Conservation (phyloP, 2,329 filamentous ascomycete genomes). For the Fusarium sp. region DNA sequence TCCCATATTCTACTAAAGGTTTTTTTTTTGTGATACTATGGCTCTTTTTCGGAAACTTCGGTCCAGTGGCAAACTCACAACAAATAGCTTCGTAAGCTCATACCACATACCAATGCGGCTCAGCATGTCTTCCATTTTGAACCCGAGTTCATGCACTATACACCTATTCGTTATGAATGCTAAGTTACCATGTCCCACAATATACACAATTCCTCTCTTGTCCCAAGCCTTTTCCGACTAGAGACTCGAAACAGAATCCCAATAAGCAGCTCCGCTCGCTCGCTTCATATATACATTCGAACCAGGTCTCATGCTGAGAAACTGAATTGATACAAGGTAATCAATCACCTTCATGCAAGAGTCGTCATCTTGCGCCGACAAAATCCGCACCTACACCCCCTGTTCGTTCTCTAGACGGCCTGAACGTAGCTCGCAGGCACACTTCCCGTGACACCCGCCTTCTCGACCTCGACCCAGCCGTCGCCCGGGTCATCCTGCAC, state of each 20-base stretch:
- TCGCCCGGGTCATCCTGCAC: constrained; percentile 90
- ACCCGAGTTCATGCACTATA: constrained; percentile 15
- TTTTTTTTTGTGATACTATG: constrained; percentile 9
- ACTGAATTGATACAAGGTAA: neutral
- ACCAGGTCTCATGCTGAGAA: neutral
- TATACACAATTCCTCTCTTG: constrained; percentile 25
- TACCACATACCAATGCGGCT: constrained; percentile 12
- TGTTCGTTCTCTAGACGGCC: constrained; percentile 66
- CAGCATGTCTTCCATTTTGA: constrained; percentile 11
- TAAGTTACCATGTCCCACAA: constrained; percentile 15
- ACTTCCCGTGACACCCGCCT: constrained; percentile 85
- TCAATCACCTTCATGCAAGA: constrained; percentile 5
- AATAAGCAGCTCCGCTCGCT: constrained; percentile 20
- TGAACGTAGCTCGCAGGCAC: constrained; percentile 96
- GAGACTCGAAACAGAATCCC: constrained; percentile 9
- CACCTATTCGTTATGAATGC: constrained; percentile 33
- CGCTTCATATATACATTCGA: constrained; percentile 33
- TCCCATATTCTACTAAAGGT: neutral
- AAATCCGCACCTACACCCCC: constrained; percentile 24
- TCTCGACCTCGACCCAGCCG: constrained; percentile 97
- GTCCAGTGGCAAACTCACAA: constrained; percentile 26
- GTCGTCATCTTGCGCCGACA: constrained; percentile 10
- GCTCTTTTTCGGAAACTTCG: constrained; percentile 30
- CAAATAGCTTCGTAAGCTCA: constrained; percentile 32
- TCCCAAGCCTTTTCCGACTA: constrained; percentile 12